Evolutionary conservation across 768 basidiomycete species (phyloP), one percentile per base, ranked within the genome.

Genomic region (Trichaptum fuscoviolaceum): DNA sequence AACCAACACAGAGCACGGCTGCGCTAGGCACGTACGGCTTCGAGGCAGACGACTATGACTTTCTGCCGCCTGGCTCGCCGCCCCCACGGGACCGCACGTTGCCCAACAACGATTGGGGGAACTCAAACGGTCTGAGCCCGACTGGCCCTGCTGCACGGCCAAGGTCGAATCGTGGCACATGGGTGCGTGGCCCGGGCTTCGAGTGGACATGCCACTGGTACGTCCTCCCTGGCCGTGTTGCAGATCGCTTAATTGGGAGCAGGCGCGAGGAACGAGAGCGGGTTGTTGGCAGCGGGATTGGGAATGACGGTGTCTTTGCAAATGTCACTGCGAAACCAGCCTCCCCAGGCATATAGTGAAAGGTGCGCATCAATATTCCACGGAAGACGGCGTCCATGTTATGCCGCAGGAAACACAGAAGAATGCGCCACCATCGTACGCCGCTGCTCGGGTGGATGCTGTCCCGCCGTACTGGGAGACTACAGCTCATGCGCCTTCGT

Each of bases 391-490:
- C n/a, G n/a, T n/a, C n/a, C n/a, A n/a, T n/a, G n/a, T n/a, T n/a
- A n/a, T n/a, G n/a, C n/a, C n/a, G n/a, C n/a, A n/a, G n/a, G n/a
- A n/a, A n/a, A n/a, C n/a, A n/a, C n/a, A n/a, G n/a, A n/a, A n/a
- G n/a, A n/a, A n/a, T n/a, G n/a, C n/a, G n/a, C n/a, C n/a, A n/a
- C n/a, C n/a, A n/a, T n/a, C n/a, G n/a, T n/a, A n/a, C n/a, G 89
- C 93, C 15, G 83, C 87, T 34, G 97, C 97, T 10, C 89, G 96
- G 74, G 88, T 92, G 18, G 97, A 99, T 76, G 88, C 94, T n/a
- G 95, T 95, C 8, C 97, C 97, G 3, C 92, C 95, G 0, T 99
- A 99, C 77, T 98, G 95, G 88, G 96, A 98, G 70, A 97, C 94
- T 1, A 96, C 94, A 1, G 87, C 98, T 23, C 93, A 98, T 74